A percentile compares a stretch with the other conserved stretches of the same genome.
These are phyloP conservation scores for Amanita rubescens DNA, from an alignment of 768 basidiomycete genomes.

Conservation along the genomic window DNA sequence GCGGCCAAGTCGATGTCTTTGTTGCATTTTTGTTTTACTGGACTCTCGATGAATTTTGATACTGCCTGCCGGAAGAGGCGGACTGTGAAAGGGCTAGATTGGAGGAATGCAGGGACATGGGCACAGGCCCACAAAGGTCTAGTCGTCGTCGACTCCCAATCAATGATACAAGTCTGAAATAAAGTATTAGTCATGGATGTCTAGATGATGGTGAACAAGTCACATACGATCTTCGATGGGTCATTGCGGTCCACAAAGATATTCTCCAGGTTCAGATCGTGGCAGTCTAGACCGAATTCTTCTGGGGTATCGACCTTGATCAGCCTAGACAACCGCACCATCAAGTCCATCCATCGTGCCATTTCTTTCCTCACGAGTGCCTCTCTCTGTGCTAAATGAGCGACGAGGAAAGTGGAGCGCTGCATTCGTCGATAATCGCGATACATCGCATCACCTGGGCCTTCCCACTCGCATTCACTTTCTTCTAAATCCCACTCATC, in stretches of 20 bases:
- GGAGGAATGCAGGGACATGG: slow-evolving; percentile 73
- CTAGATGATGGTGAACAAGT: slow-evolving; percentile 1
- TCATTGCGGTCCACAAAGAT: slow-evolving; percentile 72
- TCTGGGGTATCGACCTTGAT: slow-evolving; percentile 28
- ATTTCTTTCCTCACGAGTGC: slow-evolving; percentile 61
- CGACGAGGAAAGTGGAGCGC: slow-evolving; percentile 68
- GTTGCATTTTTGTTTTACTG: neutral
- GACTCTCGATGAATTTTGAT: slow-evolving; percentile 35
- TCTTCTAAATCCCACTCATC: slow-evolving; percentile 77
- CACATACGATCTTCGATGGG: slow-evolving; percentile 61
- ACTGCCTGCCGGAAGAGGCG: slow-evolving; percentile 66
- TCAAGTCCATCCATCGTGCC: slow-evolving; percentile 58
- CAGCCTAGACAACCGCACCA: slow-evolving; percentile 45
- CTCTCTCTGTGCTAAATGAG: slow-evolving; percentile 61
- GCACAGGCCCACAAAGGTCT: slow-evolving; percentile 82
- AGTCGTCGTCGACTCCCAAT: slow-evolving; percentile 89
- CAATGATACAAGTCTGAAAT: slow-evolving; percentile 73
- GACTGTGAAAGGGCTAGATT: slow-evolving; percentile 65
- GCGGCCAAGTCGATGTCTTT: slow-evolving; percentile 24
- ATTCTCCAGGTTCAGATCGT: slow-evolving; percentile 81
- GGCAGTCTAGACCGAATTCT: slow-evolving; percentile 76
- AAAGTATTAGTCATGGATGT: slow-evolving; percentile 5
- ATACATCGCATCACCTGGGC: slow-evolving; percentile 73
- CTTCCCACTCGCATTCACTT: slow-evolving; percentile 76
- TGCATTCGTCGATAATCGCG: slow-evolving; percentile 79